A percentile compares a stretch with the other conserved stretches of the same genome.
phyloP scores from a whole-genome alignment of 805 yeast genomes.

The Monosporozyma siamensis region DNA sequence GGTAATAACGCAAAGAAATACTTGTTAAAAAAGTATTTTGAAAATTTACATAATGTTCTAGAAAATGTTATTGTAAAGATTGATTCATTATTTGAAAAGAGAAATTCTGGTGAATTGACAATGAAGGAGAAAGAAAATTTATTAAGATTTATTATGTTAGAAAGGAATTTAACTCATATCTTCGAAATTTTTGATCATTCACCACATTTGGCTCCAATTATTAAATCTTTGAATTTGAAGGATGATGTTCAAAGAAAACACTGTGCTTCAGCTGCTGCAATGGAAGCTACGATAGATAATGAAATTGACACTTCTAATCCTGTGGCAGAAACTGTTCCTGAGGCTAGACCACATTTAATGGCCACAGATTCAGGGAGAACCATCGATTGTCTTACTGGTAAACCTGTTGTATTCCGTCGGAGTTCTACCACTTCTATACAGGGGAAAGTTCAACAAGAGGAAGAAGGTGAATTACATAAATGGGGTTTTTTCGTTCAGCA shows the following conservation, averaged over 20 bases:
- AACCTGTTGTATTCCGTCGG: slow-evolving; percentile 58
- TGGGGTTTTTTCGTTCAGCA: slow-evolving; percentile 76
- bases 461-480: slow-evolving; percentile 85
- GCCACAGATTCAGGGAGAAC: slow-evolving; percentile 55
- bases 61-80: slow-evolving; percentile 40
- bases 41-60: slow-evolving; percentile 31
- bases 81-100: slow-evolving; percentile 48
- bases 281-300: not conserved
- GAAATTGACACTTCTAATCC: not conserved
- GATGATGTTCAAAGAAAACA: slow-evolving; percentile 7
- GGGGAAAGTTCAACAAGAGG: slow-evolving; percentile 67
- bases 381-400: slow-evolving; percentile 61
- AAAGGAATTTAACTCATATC: slow-evolving; percentile 55
- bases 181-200: slow-evolving; percentile 29
- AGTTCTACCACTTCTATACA: slow-evolving; percentile 54
- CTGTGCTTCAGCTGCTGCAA: slow-evolving; percentile 5
- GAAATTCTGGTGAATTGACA: slow-evolving; percentile 44
- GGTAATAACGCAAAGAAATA: slow-evolving; percentile 34
- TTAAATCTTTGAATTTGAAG: slow-evolving; percentile 5
- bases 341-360: slow-evolving; percentile 52
- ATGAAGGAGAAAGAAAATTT: slow-evolving; percentile 68
- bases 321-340: slow-evolving; percentile 5
- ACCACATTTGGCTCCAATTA: slow-evolving; percentile 18
- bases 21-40: slow-evolving; percentile 33
- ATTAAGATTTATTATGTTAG: slow-evolving; percentile 57